Percentiles rank a stretch among this genome's conserved stretches.
These are phyloP conservation scores for Termitomyces sp. DNA, from an alignment of 768 basidiomycete genomes.

Conservation along the genomic window DNA sequence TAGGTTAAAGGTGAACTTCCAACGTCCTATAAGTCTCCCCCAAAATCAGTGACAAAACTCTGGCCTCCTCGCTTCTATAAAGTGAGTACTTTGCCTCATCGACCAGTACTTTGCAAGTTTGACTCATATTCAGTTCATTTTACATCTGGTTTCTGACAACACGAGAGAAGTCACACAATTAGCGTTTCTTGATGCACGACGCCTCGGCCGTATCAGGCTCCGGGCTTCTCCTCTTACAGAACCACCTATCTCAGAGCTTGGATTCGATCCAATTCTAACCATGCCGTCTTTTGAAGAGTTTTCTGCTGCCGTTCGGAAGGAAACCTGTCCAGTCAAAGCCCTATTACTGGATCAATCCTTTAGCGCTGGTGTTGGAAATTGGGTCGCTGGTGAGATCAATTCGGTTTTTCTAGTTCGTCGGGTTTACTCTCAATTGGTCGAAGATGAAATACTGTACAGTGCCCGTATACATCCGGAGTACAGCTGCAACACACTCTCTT, in stretches of 20 bases:
- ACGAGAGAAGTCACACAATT: constrained; percentile 40
- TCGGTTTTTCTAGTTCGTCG: not conserved
- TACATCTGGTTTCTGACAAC: constrained; percentile 45
- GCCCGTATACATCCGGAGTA: constrained; percentile 70
- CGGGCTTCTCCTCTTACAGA: constrained; percentile 51
- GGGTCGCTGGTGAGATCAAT: constrained; percentile 59
- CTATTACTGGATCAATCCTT: constrained; percentile 78
- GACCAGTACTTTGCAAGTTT: not conserved
- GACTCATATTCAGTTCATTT: constrained; percentile 44
- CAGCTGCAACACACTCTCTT: constrained; percentile 49
- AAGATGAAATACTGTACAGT: constrained; percentile 74
- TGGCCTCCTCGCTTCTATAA: constrained; percentile 72
- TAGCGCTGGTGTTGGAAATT: constrained; percentile 79
- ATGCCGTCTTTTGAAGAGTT: constrained; percentile 60
- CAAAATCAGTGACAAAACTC: constrained; percentile 31
- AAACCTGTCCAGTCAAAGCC: constrained; percentile 65
- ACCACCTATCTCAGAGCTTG: constrained; percentile 66
- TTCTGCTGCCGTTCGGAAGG: constrained; percentile 38
- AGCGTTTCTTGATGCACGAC: constrained; percentile 68
- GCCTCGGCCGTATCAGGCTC: constrained; percentile 67
- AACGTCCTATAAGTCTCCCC: constrained; percentile 44
- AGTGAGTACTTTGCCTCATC: constrained; percentile 23
- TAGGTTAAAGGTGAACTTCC: constrained; percentile 46
- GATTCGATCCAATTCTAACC: constrained; percentile 72
- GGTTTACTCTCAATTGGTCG: constrained; percentile 5